Conservation (phyloP, 2,329 filamentous ascomycete species). For the Aspergillus quadricinctus region DNA sequence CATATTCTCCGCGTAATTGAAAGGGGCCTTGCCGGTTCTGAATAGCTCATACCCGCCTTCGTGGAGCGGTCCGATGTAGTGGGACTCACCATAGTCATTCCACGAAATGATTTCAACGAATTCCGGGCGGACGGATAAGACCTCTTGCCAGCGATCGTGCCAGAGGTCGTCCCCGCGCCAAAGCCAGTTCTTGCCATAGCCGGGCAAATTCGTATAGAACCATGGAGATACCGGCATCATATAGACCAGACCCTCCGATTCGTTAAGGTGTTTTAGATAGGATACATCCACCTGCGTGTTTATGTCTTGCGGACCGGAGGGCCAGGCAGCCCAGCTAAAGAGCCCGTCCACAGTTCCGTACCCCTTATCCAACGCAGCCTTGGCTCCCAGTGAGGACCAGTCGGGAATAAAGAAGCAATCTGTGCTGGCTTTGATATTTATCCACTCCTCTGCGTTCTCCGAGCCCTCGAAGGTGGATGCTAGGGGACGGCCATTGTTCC, state of each 20-base stretch:
- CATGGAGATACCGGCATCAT: conserved; percentile 56
- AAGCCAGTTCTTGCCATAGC: conserved; percentile 59
- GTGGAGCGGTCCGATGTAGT: conserved; percentile 52
- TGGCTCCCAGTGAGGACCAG: conserved; percentile 37
- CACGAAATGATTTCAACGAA: conserved; percentile 56
- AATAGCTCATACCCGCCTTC: conserved; percentile 40
- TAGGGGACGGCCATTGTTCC: conserved; percentile 27
- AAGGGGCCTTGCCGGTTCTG: conserved; percentile 36
- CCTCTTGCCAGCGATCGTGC: conserved; percentile 56
- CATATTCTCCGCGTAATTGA: conserved; percentile 26
- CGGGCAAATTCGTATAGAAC: conserved; percentile 55
- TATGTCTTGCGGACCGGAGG: conserved; percentile 33
- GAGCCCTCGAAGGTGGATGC: conserved; percentile 46
- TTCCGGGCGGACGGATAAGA: conserved; percentile 47
- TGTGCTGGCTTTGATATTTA: conserved; percentile 34
- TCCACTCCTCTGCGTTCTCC: conserved; percentile 41
- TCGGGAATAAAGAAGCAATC: conserved; percentile 46
- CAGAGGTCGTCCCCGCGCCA: conserved; percentile 59
- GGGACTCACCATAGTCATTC: conserved; percentile 60
- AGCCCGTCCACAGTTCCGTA: conserved; percentile 33
- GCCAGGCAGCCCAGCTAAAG: conserved; percentile 45
- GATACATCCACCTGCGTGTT: conserved; percentile 33
- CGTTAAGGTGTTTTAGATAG: conserved; percentile 33
- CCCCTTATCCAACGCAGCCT: conserved; percentile 11
- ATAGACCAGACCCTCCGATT: conserved; percentile 31